phyloP scores from a whole-genome alignment of 305 asterid genomes.

The Plantago rigida region DNA sequence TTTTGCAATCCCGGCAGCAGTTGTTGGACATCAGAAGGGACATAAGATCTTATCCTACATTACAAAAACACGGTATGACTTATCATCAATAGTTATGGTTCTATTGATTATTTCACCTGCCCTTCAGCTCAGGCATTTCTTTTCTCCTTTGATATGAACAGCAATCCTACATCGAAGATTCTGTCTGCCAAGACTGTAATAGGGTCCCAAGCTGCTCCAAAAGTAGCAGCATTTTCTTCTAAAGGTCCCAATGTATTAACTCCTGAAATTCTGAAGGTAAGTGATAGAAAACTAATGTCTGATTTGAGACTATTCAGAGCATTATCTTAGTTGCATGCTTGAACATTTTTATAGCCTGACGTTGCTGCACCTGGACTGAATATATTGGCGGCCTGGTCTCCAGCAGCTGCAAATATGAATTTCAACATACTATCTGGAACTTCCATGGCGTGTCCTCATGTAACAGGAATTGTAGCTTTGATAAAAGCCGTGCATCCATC shows the following conservation, averaged over 20 bases:
- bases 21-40: constrained; percentile 58
- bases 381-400: constrained; percentile 96
- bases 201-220: constrained; percentile 76
- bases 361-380: constrained; percentile 84
- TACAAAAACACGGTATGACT: constrained; percentile 49
- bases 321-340: constrained; percentile 6
- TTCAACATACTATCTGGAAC: constrained; percentile 84
- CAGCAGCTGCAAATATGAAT: constrained; percentile 47
- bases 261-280: constrained; percentile 83
- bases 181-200: constrained; percentile 66
- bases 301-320: background rate
- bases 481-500: constrained; percentile 70
- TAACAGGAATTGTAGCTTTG: constrained; percentile 78
- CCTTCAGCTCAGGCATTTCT: constrained; percentile 13
- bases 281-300: background rate
- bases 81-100: constrained; percentile 4
- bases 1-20: constrained; percentile 71
- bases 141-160: constrained; percentile 27
- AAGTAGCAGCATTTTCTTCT: constrained; percentile 66
- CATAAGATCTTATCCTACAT: constrained; percentile 58
- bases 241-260: constrained; percentile 77
- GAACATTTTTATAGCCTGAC: constrained; percentile 56
- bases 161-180: constrained; percentile 52
- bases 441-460: constrained; percentile 94
- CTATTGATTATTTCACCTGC: constrained; percentile 5